Conservation (phyloP, 2,329 filamentous ascomycete species). For the Talaromyces sp. region DNA sequence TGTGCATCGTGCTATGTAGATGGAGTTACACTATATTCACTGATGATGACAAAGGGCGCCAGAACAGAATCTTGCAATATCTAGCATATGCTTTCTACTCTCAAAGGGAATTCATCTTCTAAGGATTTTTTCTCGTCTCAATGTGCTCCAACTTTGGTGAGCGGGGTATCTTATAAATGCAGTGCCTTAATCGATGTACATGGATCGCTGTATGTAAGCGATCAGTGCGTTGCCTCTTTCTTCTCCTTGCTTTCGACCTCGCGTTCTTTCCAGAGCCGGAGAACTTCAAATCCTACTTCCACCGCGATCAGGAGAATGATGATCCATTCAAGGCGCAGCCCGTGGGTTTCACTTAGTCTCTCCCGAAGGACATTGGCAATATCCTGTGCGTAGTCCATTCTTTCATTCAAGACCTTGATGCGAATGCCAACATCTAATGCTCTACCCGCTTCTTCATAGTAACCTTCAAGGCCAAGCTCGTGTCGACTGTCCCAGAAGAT, state of each 20-base stretch:
- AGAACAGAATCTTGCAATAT: not conserved
- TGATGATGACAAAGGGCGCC: not conserved
- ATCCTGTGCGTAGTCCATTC: slow-evolving; percentile 96
- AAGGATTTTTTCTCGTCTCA: not conserved
- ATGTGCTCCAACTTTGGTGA: slow-evolving; percentile 6
- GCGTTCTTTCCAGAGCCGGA: slow-evolving; percentile 66
- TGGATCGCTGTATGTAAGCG: not conserved
- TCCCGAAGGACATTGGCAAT: slow-evolving; percentile 87
- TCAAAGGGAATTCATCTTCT: not conserved
- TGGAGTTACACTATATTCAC: not conserved
- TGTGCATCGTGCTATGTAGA: not conserved
- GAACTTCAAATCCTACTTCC: slow-evolving; percentile 83
- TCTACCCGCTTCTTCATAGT: slow-evolving; percentile 89
- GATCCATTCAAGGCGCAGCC: slow-evolving; percentile 84
- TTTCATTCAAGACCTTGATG: slow-evolving; percentile 89
- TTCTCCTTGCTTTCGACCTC: slow-evolving; percentile 34
- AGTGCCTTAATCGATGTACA: slow-evolving; percentile 9
- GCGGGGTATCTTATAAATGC: slow-evolving; percentile 16
- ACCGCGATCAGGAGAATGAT: slow-evolving; percentile 92
- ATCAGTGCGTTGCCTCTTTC: not conserved
- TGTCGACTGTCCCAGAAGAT: slow-evolving; percentile 93
- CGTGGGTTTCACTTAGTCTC: slow-evolving; percentile 84
- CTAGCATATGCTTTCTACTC: not conserved
- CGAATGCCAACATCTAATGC: slow-evolving; percentile 87
- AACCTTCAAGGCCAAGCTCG: slow-evolving; percentile 85